phyloP scores from a whole-genome alignment of 2,329 filamentous ascomycete genomes.

The Exophiala oligosperma region DNA sequence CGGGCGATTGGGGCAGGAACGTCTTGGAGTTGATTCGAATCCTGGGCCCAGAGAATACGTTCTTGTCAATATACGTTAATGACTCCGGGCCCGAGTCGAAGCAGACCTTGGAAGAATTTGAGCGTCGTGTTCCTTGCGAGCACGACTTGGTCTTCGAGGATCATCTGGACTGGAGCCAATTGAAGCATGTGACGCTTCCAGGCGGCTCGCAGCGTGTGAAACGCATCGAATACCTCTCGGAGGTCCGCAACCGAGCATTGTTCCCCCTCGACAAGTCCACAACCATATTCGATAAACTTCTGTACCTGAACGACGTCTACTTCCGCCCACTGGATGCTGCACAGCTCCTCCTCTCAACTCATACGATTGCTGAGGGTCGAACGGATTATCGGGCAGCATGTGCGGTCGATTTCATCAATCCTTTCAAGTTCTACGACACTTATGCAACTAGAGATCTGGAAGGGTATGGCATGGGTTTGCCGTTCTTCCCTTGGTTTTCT shows the following conservation, averaged over 20 bases:
- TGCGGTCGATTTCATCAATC: conserved; percentile 71
- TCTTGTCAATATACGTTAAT: conserved; percentile 73
- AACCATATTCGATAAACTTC: conserved; percentile 54
- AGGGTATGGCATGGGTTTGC: conserved; percentile 67
- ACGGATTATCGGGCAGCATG: conserved; percentile 68
- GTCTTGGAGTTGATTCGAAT: conserved; percentile 64
- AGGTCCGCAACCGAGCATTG: conserved; percentile 70
- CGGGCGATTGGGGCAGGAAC: conserved; percentile 63
- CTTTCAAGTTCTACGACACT: conserved; percentile 75
- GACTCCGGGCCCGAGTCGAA: conserved; percentile 61
- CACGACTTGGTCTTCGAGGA: conserved; percentile 61
- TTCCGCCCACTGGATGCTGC: conserved; percentile 60
- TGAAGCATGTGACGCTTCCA: conserved; percentile 63
- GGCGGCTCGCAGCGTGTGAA: conserved; percentile 65
- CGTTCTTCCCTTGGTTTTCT: conserved; percentile 73
- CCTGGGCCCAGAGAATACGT: conserved; percentile 67
- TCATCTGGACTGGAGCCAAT: conserved; percentile 55
- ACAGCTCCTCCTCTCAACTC: conserved; percentile 63
- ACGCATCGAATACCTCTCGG: conserved; percentile 71
- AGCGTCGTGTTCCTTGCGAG: conserved; percentile 49
- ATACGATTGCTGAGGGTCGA: conserved; percentile 51
- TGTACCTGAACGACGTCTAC: conserved; percentile 68
- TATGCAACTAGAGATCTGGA: conserved; percentile 72
- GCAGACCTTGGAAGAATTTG: conserved; percentile 56
- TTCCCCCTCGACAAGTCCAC: conserved; percentile 56